Conservation (phyloP, 2,329 filamentous ascomycete species). For the Ascomycota sp. region DNA sequence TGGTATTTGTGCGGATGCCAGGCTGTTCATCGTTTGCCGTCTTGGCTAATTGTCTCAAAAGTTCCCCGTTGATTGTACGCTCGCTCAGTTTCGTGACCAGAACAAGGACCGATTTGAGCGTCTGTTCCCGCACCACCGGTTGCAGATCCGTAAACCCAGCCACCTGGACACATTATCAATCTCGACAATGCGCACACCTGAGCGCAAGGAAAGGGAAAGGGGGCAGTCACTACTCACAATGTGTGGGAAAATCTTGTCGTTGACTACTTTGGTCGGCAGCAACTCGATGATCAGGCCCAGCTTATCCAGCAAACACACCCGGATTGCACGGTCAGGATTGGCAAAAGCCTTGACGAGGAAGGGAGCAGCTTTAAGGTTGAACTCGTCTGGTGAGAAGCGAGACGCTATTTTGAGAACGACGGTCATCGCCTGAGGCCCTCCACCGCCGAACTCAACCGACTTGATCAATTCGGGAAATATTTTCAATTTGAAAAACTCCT, state of each 20-base stretch:
- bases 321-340: slow-evolving; percentile 78
- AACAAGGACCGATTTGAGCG: slow-evolving; percentile 77
- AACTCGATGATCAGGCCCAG: slow-evolving; percentile 82
- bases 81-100: slow-evolving; percentile 82
- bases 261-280: slow-evolving; percentile 70
- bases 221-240: slow-evolving; percentile 34
- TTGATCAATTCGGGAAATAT: slow-evolving; percentile 90
- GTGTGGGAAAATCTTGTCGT: slow-evolving; percentile 91
- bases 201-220: not conserved
- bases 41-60: slow-evolving; percentile 78
- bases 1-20: slow-evolving; percentile 93
- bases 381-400: slow-evolving; percentile 79
- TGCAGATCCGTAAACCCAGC: slow-evolving; percentile 86
- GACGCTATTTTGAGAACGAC: slow-evolving; percentile 80
- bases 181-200: too few relatives aligned
- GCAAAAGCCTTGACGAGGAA: slow-evolving; percentile 73
- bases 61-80: slow-evolving; percentile 78
- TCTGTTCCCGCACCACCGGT: slow-evolving; percentile 84
- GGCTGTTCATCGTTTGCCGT: slow-evolving; percentile 96
- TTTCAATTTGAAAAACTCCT: slow-evolving; percentile 97
- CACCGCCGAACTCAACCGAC: slow-evolving; percentile 94
- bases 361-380: slow-evolving; percentile 63
- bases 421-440: slow-evolving; percentile 73
- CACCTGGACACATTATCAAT: too few relatives aligned
- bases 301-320: slow-evolving; percentile 79